Percentiles rank a stretch among this genome's conserved stretches.
Conservation (phyloP, 306 rosid species). For the Mimosa pudica region DNA sequence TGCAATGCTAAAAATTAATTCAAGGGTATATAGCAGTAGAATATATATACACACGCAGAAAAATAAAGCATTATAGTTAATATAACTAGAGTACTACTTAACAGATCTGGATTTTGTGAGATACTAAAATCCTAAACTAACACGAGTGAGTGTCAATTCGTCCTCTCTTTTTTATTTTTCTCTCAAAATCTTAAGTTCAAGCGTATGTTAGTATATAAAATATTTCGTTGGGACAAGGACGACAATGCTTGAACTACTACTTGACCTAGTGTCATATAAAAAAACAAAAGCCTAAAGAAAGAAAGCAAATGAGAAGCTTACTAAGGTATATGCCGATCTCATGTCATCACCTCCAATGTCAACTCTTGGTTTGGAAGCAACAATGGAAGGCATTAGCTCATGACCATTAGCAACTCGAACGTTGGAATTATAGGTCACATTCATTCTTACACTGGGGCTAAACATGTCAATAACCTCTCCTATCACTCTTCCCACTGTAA, state of each 20-base stretch:
- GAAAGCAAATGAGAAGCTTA: constrained; percentile 28
- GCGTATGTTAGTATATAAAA: no score
- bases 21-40: not conserved
- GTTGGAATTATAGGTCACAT: constrained; percentile 59
- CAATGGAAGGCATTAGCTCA: constrained; percentile 71
- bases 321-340: constrained; percentile 82
- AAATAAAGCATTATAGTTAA: not conserved
- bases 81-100: no score
- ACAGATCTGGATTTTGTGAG: not conserved
- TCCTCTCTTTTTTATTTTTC: not conserved
- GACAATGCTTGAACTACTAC: no score
- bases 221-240: no score
- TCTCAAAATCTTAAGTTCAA: no score
- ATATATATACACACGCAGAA: not conserved
- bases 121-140: not conserved
- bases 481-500: constrained; percentile 71
- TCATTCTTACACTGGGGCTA: constrained; percentile 71
- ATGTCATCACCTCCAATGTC: constrained; percentile 84
- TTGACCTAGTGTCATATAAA: no score
- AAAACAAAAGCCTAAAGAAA: not conserved
- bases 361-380: constrained; percentile 66
- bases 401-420: constrained; percentile 81
- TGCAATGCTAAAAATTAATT: not conserved
- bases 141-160: not conserved
- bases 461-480: constrained; percentile 91